phyloP scores from a whole-genome alignment of 305 asterid species.

The Fraxinus dipetala region DNA sequence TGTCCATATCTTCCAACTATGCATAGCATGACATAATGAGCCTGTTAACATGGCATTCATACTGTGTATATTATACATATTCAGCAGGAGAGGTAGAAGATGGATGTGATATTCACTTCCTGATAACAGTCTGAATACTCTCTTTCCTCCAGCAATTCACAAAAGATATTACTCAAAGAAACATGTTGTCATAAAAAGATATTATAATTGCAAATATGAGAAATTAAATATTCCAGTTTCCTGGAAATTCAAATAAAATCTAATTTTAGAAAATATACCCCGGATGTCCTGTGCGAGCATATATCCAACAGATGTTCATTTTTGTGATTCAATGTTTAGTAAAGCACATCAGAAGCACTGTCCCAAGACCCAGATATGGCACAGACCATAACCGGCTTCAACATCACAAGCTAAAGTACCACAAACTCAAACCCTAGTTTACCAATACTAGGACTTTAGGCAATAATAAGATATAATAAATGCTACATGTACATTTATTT shows the following conservation, averaged over 20 bases:
- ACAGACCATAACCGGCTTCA: too few relatives aligned
- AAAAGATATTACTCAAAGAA: neutral
- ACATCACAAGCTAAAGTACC: neutral
- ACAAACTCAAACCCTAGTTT: neutral
- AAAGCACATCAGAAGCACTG: neutral
- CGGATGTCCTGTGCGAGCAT: neutral
- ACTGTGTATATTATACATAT: neutral
- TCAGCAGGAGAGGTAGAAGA: neutral
- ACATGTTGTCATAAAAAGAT: neutral
- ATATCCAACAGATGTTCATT: neutral
- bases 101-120: neutral
- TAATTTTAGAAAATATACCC: neutral
- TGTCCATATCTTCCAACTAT: neutral
- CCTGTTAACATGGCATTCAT: neutral
- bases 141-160: neutral
- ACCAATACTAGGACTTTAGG: neutral
- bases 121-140: neutral
- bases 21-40: neutral
- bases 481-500: neutral
- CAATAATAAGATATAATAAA: neutral
- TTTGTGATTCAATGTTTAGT: neutral
- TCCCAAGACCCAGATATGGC: neutral
- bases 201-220: neutral
- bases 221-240: neutral
- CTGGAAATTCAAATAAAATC: neutral